phyloP scores from a whole-genome alignment of 371 early-diverging fungal genomes.

The Massospora cicadina region DNA sequence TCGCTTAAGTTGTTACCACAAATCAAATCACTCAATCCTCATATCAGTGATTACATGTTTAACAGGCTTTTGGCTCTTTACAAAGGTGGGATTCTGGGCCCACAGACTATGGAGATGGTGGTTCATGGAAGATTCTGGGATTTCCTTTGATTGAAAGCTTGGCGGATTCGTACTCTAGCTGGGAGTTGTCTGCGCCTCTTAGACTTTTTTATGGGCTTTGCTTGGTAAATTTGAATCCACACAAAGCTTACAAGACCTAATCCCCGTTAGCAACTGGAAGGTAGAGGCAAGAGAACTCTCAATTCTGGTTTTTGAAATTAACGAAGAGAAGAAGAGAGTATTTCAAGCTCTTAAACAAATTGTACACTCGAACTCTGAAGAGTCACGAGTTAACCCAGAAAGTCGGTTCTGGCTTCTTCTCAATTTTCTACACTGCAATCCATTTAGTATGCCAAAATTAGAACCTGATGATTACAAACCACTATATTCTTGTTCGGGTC shows the following conservation, averaged over 20 bases:
- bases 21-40: not conserved
- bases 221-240: not conserved
- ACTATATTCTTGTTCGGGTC: not conserved
- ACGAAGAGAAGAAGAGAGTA: not conserved
- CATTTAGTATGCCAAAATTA: not conserved
- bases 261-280: not conserved
- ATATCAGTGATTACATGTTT: not conserved
- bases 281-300: not conserved
- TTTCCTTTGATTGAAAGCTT: not conserved
- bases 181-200: not conserved
- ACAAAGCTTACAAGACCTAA: not conserved
- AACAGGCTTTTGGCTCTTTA: not conserved
- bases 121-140: not conserved
- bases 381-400: not conserved
- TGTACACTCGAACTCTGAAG: not conserved
- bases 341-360: not conserved
- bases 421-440: not conserved
- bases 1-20: not conserved
- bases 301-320: not conserved
- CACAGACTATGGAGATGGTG: not conserved
- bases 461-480: not conserved
- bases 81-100: not conserved
- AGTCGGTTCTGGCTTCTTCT: not conserved
- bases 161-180: not conserved
- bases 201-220: not conserved